These are phyloP conservation scores for Aurinia saxatilis DNA, from an alignment of 345 rosid species.

Conservation along the genomic window DNA sequence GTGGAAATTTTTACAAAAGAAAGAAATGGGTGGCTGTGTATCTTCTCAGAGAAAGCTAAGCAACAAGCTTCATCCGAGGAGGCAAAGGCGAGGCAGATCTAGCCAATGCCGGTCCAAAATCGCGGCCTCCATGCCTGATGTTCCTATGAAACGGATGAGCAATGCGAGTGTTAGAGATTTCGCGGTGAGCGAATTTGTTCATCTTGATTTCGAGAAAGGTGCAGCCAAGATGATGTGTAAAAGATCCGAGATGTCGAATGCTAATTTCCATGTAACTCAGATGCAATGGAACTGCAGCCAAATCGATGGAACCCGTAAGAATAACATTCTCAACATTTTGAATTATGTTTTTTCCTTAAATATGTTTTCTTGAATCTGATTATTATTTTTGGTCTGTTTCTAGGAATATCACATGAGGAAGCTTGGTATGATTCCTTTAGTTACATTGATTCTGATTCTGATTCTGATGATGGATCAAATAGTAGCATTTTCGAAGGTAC, in stretches of 20 bases:
- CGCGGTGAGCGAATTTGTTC: slow-evolving; percentile 45
- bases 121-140: slow-evolving; percentile 32
- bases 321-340: background rate
- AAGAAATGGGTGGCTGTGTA: slow-evolving; percentile 80
- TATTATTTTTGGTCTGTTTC: background rate
- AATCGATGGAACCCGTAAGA: slow-evolving; percentile 49
- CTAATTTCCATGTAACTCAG: slow-evolving; percentile 57
- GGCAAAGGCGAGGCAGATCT: slow-evolving; percentile 15
- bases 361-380: background rate
- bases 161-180: slow-evolving; percentile 47
- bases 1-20: background rate
- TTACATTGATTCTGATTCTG: slow-evolving; percentile 73
- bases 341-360: background rate
- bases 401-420: slow-evolving; percentile 67
- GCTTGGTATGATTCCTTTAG: slow-evolving; percentile 77
- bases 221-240: slow-evolving; percentile 45
- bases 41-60: slow-evolving; percentile 33
- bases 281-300: slow-evolving; percentile 75
- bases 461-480: slow-evolving; percentile 66
- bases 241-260: slow-evolving; percentile 51
- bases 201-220: slow-evolving; percentile 48
- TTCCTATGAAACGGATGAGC: slow-evolving; percentile 34
- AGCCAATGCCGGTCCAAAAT: slow-evolving; percentile 44
- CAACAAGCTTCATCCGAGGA: slow-evolving; percentile 23
- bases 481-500: slow-evolving; percentile 55